Evolutionary conservation across 192 early-diverging fungal genomes (phyloP), one percentile per base, ranked within the genome.

Genomic region (Geranomyces variabilis): DNA sequence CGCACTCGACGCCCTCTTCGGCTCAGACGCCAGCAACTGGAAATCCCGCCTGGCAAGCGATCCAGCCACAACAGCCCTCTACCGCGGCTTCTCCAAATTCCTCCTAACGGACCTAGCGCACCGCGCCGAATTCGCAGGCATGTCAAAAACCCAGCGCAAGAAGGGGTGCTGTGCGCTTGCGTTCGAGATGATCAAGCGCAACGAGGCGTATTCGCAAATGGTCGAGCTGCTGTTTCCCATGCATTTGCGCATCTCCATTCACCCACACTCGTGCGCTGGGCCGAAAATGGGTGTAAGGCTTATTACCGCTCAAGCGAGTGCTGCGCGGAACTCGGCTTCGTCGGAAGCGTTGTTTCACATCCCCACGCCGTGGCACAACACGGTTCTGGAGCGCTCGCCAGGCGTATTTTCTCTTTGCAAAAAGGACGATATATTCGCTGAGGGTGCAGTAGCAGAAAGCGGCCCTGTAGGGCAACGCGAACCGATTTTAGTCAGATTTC

Each of bases 341-440:
- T 65, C 43, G 36, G 66, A 68, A 15, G 28, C 48, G 9, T n/a
- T 15, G 5, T 68, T 68, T 21, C 66, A 68, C 22, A 68, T 68
- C 43, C 66, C 66, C 9, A 68, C 66, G 7, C 66, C 66, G 28
- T 68, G 66, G 66, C 66, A 68, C 66, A 68, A 68, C 34, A 30
- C 36, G 24, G 66, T 68, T 56, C 7, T 68, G 30, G 51, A 53
- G 15, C 3, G 7, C 3, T 3, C 51, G 15, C 17, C 51, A 26
- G 51, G 51, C 3, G 5, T 3, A 3, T 41, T 7, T 10, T 3
- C 10, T 41, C 36, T 41, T 41, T 41, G 10, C 36, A 41, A 41
- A 41, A 3, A 10, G 36, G 10, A 10, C 36, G 36, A 41, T 3
- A 41, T 41, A 7, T 41, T 3, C 36, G 36, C 36, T n/a, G n/a